Evolutionary conservation across 2,329 filamentous ascomycete species (phyloP), one percentile per base, ranked within the genome.

Genomic region (Sarocladiaceae sp.): DNA sequence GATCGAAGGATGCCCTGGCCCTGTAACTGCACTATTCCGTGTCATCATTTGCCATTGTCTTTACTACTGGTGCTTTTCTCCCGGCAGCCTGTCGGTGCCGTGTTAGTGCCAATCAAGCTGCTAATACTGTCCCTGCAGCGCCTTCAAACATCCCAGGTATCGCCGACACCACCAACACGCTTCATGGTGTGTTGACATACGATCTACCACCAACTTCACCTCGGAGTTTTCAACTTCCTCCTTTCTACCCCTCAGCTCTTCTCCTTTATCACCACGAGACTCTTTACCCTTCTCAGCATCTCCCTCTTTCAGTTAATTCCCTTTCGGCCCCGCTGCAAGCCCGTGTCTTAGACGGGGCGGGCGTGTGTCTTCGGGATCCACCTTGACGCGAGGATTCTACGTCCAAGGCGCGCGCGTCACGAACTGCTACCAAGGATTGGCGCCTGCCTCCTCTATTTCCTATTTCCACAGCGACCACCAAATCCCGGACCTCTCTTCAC

Each of bases 371-470:
- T 27, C 23, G 37, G 40, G 40, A 26, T 33, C 40, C 40, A 43
- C 40, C 40, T 33, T 32, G 29, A 43, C 40, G 40, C 40, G 40
- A 43, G 40, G 40, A 43, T 43, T 43, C 26, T 43, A 43, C 40
- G 40, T 33, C 40, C 40, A 32, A 43, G 40, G 40, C 40, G 40
- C 40, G 40, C 40, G 40, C 40, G 40, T 32, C 40, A 43, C 40
- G 27, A 41, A 27, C 23, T n/a, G n/a, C n/a, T n/a, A 41, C n/a
- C 37, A 41, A 41, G 37, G 18, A 20, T 9, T 4, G 20, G 40
- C 40, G 33, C 40, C 40, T 32, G 40, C 21, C 34, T 43, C 39
- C 23, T 43, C 37, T 33, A 34, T 43, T 15, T 15, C 18, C 35
- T 23, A 21, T 20, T 45, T 45, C 26, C 34, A 27, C 43, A 40